Percentiles rank a stretch among this genome's conserved stretches.
phyloP scores from a whole-genome alignment of 768 basidiomycete genomes.

The Kwoniella sp. region DNA sequence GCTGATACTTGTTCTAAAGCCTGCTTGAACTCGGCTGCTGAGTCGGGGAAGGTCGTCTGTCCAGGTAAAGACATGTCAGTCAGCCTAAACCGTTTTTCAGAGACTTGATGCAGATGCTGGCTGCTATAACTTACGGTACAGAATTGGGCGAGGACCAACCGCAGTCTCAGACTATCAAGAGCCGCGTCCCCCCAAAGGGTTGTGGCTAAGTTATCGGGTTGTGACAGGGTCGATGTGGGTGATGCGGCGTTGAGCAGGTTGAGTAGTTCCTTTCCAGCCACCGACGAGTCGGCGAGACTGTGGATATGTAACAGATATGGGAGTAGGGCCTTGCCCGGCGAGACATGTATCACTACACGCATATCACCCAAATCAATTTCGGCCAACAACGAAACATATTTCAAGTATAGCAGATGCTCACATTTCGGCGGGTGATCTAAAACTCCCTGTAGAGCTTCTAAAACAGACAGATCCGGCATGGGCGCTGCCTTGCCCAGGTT shows the following conservation, averaged over 20 bases:
- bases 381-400: too few relatives aligned
- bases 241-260: not conserved
- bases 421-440: constrained; percentile 27
- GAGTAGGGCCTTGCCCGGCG: constrained; percentile 26
- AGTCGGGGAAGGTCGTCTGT: not conserved
- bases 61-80: not conserved
- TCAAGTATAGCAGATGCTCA: constrained; percentile 11
- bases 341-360: constrained; percentile 16
- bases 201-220: not conserved
- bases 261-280: not conserved
- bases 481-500: constrained; percentile 25
- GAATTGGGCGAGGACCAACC: constrained; percentile 29
- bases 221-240: not conserved
- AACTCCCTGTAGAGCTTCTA: constrained; percentile 24
- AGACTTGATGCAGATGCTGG: too few relatives aligned
- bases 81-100: too few relatives aligned
- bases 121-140: constrained; percentile 31
- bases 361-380: constrained; percentile 1
- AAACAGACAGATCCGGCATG: not conserved
- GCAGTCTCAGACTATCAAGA: constrained; percentile 26
- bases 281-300: not conserved
- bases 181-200: constrained; percentile 14
- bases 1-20: not conserved
- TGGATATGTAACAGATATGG: constrained; percentile 31
- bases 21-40: not conserved